These are phyloP conservation scores for Russula foetens DNA, from an alignment of 768 basidiomycete species.

Conservation along the genomic window DNA sequence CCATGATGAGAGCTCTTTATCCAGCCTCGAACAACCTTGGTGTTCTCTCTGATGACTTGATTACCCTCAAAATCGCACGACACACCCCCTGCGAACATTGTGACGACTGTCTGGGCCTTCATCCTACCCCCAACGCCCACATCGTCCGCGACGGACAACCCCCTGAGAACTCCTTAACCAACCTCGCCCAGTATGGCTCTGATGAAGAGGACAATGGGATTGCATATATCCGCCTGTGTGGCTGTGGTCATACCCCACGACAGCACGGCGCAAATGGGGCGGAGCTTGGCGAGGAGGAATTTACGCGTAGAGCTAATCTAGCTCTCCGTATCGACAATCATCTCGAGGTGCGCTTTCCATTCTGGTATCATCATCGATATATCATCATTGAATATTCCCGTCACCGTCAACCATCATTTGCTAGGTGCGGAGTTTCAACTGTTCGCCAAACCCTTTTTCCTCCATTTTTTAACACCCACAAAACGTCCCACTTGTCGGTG, in stretches of 20 bases:
- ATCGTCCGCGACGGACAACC: constrained; percentile 47
- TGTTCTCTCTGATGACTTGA: constrained; percentile 39
- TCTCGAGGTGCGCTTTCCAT: constrained; percentile 50
- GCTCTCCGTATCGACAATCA: constrained; percentile 78
- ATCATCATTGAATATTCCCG: background rate
- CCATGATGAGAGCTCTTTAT: constrained; percentile 56
- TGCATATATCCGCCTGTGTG: constrained; percentile 52
- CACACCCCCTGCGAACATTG: constrained; percentile 69
- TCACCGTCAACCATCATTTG: background rate
- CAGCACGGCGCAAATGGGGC: constrained; percentile 61
- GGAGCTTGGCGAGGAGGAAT: constrained; percentile 51
- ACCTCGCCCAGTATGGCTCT: constrained; percentile 58
- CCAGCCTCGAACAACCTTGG: constrained; percentile 49
- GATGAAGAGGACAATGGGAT: constrained; percentile 53
- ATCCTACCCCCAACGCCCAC: constrained; percentile 49
- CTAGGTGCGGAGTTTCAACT: constrained; percentile 21
- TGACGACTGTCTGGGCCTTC: constrained; percentile 57
- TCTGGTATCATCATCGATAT: background rate
- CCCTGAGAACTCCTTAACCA: constrained; percentile 40
- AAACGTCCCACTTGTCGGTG: background rate
- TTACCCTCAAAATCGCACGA: constrained; percentile 74
- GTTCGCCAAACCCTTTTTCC: constrained; percentile 1
- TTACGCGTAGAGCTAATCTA: constrained; percentile 61
- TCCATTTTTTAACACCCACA: background rate
- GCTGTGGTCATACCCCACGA: constrained; percentile 57